A percentile compares a stretch with the other conserved stretches of the same genome.
These are phyloP conservation scores for Pythium rishiriense DNA, from an alignment of 352 stramenopile genomes.

Conservation along the genomic window DNA sequence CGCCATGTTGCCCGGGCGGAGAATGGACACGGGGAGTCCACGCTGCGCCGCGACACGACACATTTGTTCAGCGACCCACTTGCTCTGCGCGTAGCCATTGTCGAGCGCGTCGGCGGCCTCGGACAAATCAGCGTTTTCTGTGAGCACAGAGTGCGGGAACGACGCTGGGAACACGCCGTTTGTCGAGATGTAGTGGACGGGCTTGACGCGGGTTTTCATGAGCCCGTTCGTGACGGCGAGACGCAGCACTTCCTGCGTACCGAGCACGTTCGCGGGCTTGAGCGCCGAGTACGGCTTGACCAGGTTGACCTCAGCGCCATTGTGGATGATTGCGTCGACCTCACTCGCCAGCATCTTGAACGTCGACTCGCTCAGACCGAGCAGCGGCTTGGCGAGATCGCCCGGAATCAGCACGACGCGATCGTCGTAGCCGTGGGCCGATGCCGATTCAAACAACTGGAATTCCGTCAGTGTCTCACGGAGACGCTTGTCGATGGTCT, in stretches of 20 bases:
- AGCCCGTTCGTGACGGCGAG: slow-evolving; percentile 82
- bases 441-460: slow-evolving; percentile 46
- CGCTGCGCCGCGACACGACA: slow-evolving; percentile 74
- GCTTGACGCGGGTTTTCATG: slow-evolving; percentile 77
- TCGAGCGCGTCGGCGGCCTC: slow-evolving; percentile 62
- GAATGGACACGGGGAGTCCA: slow-evolving; percentile 83
- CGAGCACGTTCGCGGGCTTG: slow-evolving; percentile 89
- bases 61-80: slow-evolving; percentile 91
- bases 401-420: slow-evolving; percentile 64
- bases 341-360: slow-evolving; percentile 89
- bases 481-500: slow-evolving; percentile 53
- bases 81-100: slow-evolving; percentile 89
- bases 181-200: slow-evolving; percentile 90
- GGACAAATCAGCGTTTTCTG: slow-evolving; percentile 56
- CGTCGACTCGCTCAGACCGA: slow-evolving; percentile 75
- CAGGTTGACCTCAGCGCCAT: slow-evolving; percentile 92
- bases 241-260: slow-evolving; percentile 88
- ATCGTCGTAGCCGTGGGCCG: slow-evolving; percentile 68
- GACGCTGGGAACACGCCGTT: slow-evolving; percentile 89
- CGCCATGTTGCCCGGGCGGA: slow-evolving; percentile 91
- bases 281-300: slow-evolving; percentile 89
- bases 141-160: slow-evolving; percentile 31
- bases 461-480: slow-evolving; percentile 59
- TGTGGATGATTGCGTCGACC: slow-evolving; percentile 91
- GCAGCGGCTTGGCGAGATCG: slow-evolving; percentile 78